phyloP scores from a whole-genome alignment of 805 yeast genomes.

The Yamadazyma paraphyllophila region DNA sequence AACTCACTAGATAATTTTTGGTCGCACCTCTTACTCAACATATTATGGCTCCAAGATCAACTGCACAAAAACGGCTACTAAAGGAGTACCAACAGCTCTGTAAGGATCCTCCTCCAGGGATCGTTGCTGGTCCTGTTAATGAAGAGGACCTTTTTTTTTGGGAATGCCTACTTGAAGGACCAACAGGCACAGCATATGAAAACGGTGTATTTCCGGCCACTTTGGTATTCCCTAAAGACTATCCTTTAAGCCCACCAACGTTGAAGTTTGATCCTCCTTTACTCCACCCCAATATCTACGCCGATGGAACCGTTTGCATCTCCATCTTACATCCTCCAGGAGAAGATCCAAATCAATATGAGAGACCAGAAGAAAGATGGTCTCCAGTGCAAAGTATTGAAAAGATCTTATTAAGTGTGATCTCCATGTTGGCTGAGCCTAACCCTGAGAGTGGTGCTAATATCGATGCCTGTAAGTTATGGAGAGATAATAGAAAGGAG shows the following conservation, averaged over 20 bases:
- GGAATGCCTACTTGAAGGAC: constrained; percentile 86
- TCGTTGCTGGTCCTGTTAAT: constrained; percentile 84
- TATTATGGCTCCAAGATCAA: constrained; percentile 34
- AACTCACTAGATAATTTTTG: neutral
- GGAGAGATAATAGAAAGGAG: constrained; percentile 80
- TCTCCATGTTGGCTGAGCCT: constrained; percentile 97
- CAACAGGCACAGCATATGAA: constrained; percentile 79
- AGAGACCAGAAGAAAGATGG: constrained; percentile 95
- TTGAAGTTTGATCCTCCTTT: constrained; percentile 76
- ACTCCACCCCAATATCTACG: constrained; percentile 89
- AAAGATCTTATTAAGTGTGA: constrained; percentile 86
- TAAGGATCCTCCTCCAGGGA: constrained; percentile 90
- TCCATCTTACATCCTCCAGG: constrained; percentile 96
- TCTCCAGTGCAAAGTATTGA: constrained; percentile 98
- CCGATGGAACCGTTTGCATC: constrained; percentile 94
- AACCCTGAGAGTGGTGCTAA: constrained; percentile 96
- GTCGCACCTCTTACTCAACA: neutral
- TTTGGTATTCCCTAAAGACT: constrained; percentile 70
- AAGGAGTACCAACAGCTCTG: constrained; percentile 87
- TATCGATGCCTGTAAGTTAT: constrained; percentile 72
- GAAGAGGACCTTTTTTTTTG: constrained; percentile 74
- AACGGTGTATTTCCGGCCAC: constrained; percentile 84
- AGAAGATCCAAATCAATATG: constrained; percentile 95
- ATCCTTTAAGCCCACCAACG: constrained; percentile 80
- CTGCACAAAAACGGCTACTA: constrained; percentile 84